Evolutionary conservation across 495 filamentous ascomycete species (phyloP), one percentile per base, ranked within the genome.

Genomic region (Aspergillus affinis): DNA sequence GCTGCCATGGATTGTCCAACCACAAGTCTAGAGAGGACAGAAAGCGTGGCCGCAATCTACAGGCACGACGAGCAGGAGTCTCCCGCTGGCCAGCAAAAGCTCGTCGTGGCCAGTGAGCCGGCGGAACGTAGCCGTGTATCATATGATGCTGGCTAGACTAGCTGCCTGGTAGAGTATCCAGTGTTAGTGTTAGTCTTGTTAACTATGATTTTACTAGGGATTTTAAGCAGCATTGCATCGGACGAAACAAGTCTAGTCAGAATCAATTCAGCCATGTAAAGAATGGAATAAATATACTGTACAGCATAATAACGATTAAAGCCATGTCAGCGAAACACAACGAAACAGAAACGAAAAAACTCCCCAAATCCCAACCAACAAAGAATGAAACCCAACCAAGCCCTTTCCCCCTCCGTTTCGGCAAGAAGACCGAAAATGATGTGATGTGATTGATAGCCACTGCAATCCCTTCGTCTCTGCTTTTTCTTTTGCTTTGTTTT

Each of bases 71-170:
- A 26, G 23, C 23, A 26, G 23, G 23, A 26, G 23, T 26, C 23
- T 36, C 51, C 51, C 21, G 30, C n/a, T 21, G 51, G 51, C 41
- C 57, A 21, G 52, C 51, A 23, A 6, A 51, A n/a, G n/a, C n/a
- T 36, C 36, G 23, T 41, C 12, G 36, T 41, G 23, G 46, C 65
- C 61, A 67, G 18, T 64, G 54, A 64, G 59, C 56, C 36, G 60
- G 21, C 55, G 58, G 61, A 67, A 64, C 61, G 61, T 67, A 67
- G 65, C 59, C 53, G 59, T 45, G 56, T 32, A 32, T 57, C 55
- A 61, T 63, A 58, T 62, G 52, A 63, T 59, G 32, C 41, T 54
- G 19, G 30, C 7, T 26, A 41, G 36, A 41, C 36, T 41, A 41
- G 36, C 10, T 41, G 36, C 36, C 36, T 41, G 10, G 36, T 17